Percentiles rank a stretch among this genome's conserved stretches.
phyloP scores from a whole-genome alignment of 1,284 basidiomycete genomes.

The Leccinum brunneo-olivaceum region DNA sequence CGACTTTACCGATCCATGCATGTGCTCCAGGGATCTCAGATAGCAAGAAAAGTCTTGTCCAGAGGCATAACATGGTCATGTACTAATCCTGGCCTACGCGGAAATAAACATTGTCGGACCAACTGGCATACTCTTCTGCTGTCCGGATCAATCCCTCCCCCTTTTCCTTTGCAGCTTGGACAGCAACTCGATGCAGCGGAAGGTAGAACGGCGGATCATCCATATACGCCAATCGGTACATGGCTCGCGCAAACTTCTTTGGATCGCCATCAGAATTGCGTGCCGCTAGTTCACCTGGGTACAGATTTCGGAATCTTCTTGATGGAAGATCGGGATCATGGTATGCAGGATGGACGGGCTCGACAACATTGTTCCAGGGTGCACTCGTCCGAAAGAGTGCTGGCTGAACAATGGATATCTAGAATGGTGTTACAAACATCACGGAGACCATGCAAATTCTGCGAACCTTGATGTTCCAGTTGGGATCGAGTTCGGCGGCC shows the following conservation, averaged over 20 bases:
- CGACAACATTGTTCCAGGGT: conserved; percentile 2
- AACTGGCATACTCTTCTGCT: conserved; percentile 24
- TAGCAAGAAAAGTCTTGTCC: not conserved
- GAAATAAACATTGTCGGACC: conserved; percentile 27
- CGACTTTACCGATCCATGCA: not conserved
- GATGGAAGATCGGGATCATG: conserved; percentile 14
- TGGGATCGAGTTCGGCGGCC: conserved; percentile 22
- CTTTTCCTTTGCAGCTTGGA: conserved; percentile 21
- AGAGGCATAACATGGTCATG: not conserved
- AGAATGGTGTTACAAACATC: not conserved
- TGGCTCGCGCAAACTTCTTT: conserved; percentile 18
- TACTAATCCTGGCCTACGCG: conserved; percentile 8
- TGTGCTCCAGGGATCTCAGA: not conserved
- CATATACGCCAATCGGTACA: conserved; percentile 17
- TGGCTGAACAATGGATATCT: conserved; percentile 28
- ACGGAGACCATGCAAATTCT: not conserved
- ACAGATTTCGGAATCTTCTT: conserved; percentile 12
- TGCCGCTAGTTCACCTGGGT: conserved; percentile 5
- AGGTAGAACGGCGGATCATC: conserved; percentile 25
- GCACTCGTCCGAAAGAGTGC: conserved; percentile 21
- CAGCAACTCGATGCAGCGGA: conserved; percentile 20
- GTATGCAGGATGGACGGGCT: conserved; percentile 22
- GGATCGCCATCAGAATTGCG: conserved; percentile 16
- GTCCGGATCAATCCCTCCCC: conserved; percentile 22
- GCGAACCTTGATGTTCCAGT: conserved; percentile 26